phyloP scores from a whole-genome alignment of 768 basidiomycete genomes.

The Omphalotus guepiniiformis region DNA sequence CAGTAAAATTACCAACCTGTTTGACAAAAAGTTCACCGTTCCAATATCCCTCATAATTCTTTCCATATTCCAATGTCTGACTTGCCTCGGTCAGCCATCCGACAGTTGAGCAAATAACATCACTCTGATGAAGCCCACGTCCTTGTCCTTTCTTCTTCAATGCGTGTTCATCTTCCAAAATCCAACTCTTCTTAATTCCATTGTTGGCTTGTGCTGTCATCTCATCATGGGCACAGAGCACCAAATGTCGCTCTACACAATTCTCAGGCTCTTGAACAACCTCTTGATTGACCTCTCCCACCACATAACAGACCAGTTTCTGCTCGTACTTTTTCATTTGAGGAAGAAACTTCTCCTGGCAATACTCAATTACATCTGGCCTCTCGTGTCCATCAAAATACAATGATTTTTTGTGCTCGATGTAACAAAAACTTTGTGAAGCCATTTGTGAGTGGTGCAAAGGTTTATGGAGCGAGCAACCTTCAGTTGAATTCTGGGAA shows the following conservation, averaged over 20 bases:
- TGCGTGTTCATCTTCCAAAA: constrained; percentile 15
- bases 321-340: constrained; percentile 1
- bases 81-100: constrained; percentile 25
- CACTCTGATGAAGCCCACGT: constrained; percentile 27
- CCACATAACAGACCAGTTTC: constrained; percentile 3
- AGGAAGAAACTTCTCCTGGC: constrained; percentile 10
- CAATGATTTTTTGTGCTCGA: constrained; percentile 23
- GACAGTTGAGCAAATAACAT: constrained; percentile 31
- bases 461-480: constrained; percentile 20
- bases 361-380: constrained; percentile 13
- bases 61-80: constrained; percentile 30
- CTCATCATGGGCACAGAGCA: constrained; percentile 28
- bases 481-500: constrained; percentile 17
- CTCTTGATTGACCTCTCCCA: constrained; percentile 7
- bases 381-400: constrained; percentile 18
- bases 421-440: constrained; percentile 19
- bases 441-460: constrained; percentile 18
- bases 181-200: constrained; percentile 16
- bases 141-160: constrained; percentile 30
- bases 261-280: constrained; percentile 15
- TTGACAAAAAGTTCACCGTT: constrained; percentile 24
- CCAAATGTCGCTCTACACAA: constrained; percentile 16
- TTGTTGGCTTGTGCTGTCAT: constrained; percentile 39
- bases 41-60: constrained; percentile 29
- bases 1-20: constrained; percentile 19